phyloP scores from a whole-genome alignment of 257 asterid species.

The Coffea eugenioides region DNA sequence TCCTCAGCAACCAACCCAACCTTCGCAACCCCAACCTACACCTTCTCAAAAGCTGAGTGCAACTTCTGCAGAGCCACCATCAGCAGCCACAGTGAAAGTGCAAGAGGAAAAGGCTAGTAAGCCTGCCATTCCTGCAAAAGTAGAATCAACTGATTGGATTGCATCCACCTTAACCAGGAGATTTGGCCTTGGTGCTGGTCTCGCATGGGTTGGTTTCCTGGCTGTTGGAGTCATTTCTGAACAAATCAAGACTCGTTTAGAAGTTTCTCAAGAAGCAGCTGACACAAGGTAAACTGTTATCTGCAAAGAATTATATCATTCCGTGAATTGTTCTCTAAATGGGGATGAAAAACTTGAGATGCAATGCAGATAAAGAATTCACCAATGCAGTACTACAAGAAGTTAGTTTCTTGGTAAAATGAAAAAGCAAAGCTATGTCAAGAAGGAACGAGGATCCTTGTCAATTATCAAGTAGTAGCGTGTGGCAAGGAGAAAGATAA shows the following conservation, averaged over 20 bases:
- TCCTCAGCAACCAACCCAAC: slow-evolving; percentile 43
- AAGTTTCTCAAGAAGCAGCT: slow-evolving; percentile 29
- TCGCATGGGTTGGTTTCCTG: slow-evolving; percentile 83
- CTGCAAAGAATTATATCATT: background rate
- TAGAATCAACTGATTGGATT: slow-evolving; percentile 81
- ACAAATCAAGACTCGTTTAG: slow-evolving; percentile 81
- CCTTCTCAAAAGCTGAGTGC: slow-evolving; percentile 35
- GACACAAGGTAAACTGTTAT: slow-evolving; percentile 51
- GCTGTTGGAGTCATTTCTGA: slow-evolving; percentile 80
- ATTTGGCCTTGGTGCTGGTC: slow-evolving; percentile 89
- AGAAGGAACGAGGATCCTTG: background rate
- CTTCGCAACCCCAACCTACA: slow-evolving; percentile 35
- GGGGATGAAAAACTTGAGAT: background rate
- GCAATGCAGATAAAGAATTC: background rate
- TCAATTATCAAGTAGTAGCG: background rate
- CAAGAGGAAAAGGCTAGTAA: slow-evolving; percentile 32
- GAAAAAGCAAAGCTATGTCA: too few relatives aligned
- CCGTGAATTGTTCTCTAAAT: background rate
- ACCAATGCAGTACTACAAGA: background rate
- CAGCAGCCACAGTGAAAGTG: slow-evolving; percentile 18
- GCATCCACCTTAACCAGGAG: slow-evolving; percentile 73
- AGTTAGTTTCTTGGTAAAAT: background rate
- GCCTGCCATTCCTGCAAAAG: slow-evolving; percentile 26
- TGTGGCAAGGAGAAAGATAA: too few relatives aligned
- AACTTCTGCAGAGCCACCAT: slow-evolving; percentile 31